These are phyloP conservation scores for Camellia oleifera DNA, from an alignment of 179 eudicot genomes.

Conservation along the genomic window DNA sequence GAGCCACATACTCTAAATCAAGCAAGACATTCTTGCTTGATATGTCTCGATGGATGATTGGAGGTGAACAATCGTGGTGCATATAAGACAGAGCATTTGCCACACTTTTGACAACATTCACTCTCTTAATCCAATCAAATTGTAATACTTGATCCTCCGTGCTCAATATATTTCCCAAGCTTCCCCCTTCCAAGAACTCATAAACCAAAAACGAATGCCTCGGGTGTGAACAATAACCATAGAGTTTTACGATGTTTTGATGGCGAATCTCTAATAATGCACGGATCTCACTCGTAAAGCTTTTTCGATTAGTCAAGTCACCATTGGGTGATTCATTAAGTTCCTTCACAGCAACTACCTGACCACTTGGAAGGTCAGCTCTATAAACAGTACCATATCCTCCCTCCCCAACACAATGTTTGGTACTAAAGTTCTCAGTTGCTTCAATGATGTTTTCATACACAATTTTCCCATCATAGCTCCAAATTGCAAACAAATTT, in stretches of 20 bases:
- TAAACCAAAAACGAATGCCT: neutral
- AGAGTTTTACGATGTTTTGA: neutral
- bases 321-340: neutral
- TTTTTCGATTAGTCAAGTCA: neutral
- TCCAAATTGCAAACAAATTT: slow-evolving; percentile 23
- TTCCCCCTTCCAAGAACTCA: neutral
- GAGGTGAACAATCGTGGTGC: neutral
- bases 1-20: neutral
- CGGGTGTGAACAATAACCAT: neutral
- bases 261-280: neutral
- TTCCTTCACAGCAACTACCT: neutral
- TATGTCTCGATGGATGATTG: neutral
- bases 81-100: neutral
- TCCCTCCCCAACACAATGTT: slow-evolving; percentile 11
- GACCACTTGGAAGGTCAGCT: slow-evolving; percentile 30
- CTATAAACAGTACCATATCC: slow-evolving; percentile 28
- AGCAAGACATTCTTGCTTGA: neutral
- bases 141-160: neutral
- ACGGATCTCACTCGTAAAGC: neutral
- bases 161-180: neutral
- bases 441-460: neutral
- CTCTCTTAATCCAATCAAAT: neutral
- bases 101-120: neutral
- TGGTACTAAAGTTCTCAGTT: neutral
- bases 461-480: slow-evolving; percentile 8